Evolutionary conservation across 2,329 filamentous ascomycete genomes (phyloP).

Genomic region (Lachnellula occidentalis): DNA sequence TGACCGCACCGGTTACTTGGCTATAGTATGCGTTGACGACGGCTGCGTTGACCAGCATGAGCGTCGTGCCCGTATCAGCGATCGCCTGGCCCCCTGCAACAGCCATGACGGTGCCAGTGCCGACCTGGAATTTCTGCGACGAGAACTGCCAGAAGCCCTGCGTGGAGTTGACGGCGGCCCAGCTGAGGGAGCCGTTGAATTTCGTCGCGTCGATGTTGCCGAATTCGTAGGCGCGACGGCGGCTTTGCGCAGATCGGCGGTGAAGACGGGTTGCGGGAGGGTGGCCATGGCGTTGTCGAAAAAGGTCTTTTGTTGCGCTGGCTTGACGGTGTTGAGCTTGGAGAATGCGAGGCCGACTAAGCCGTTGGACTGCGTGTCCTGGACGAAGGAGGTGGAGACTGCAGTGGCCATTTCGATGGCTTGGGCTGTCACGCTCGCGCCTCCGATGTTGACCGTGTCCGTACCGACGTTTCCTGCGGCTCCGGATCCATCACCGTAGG

Average conservation of each 20-base stretch:
- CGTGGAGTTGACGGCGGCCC: conserved; percentile 42
- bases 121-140: conserved; percentile 42
- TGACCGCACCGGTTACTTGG: conserved; percentile 33
- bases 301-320: conserved; percentile 32
- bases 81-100: conserved; percentile 50
- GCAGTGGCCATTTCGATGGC: conserved; percentile 32
- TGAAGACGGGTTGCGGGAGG: conserved; percentile 51
- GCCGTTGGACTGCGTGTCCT: conserved; percentile 44
- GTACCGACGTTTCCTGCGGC: conserved; percentile 33
- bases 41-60: conserved; percentile 33
- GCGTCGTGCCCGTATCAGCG: conserved; percentile 40
- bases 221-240: conserved; percentile 46
- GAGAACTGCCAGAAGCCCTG: conserved; percentile 55
- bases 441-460: conserved; percentile 33
- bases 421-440: conserved; percentile 30
- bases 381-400: conserved; percentile 31
- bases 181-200: conserved; percentile 49
- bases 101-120: conserved; percentile 46
- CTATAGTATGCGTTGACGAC: conserved; percentile 38
- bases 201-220: conserved; percentile 48
- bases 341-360: conserved; percentile 55
- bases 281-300: conserved; percentile 30
- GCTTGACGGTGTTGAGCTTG: conserved; percentile 32
- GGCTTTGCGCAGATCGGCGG: conserved; percentile 46
- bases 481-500: conserved; percentile 36